phyloP scores from a whole-genome alignment of 202 grass and related monocot species.

The Setaria viridis region DNA sequence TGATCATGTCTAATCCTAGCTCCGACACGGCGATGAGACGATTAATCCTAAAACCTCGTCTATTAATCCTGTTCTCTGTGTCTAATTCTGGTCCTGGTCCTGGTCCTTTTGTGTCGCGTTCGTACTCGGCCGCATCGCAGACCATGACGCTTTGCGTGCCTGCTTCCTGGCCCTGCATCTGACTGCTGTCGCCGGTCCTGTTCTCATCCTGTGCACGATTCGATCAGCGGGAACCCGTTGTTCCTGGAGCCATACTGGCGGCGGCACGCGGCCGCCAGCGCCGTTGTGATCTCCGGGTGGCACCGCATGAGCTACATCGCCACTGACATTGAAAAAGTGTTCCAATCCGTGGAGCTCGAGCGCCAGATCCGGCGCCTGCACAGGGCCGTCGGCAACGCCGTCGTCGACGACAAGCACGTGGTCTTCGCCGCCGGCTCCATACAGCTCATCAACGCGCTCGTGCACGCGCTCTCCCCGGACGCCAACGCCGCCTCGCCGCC shows the following conservation, averaged over 20 bases:
- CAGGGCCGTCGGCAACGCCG: slow-evolving; percentile 64
- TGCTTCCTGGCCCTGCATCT: too few relatives aligned
- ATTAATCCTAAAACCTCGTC: too few relatives aligned
- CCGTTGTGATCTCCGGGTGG: slow-evolving; percentile 73
- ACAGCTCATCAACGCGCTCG: slow-evolving; percentile 75
- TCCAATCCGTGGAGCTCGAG: slow-evolving; percentile 75
- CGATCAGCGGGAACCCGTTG: slow-evolving; percentile 69
- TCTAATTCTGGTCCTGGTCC: too few relatives aligned
- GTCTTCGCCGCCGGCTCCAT: slow-evolving; percentile 57
- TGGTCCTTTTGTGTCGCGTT: too few relatives aligned
- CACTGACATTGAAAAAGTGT: slow-evolving; percentile 58
- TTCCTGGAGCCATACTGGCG: slow-evolving; percentile 88
- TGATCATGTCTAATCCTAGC: too few relatives aligned
- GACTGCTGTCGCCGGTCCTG: too few relatives aligned
- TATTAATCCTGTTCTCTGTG: too few relatives aligned
- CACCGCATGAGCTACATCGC: slow-evolving; percentile 71
- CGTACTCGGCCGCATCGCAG: too few relatives aligned
- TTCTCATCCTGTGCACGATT: background rate
- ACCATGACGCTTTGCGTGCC: too few relatives aligned
- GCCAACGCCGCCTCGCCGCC: slow-evolving; percentile 36
- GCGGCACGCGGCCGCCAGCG: slow-evolving; percentile 57
- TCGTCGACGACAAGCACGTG: slow-evolving; percentile 56
- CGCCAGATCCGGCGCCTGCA: slow-evolving; percentile 66
- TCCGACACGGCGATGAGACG: too few relatives aligned
- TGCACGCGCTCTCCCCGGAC: slow-evolving; percentile 68